A percentile compares a stretch with the other conserved stretches of the same genome.
Evolutionary conservation across 2,329 filamentous ascomycete genomes (phyloP).

Genomic region (Alternaria alternata): DNA sequence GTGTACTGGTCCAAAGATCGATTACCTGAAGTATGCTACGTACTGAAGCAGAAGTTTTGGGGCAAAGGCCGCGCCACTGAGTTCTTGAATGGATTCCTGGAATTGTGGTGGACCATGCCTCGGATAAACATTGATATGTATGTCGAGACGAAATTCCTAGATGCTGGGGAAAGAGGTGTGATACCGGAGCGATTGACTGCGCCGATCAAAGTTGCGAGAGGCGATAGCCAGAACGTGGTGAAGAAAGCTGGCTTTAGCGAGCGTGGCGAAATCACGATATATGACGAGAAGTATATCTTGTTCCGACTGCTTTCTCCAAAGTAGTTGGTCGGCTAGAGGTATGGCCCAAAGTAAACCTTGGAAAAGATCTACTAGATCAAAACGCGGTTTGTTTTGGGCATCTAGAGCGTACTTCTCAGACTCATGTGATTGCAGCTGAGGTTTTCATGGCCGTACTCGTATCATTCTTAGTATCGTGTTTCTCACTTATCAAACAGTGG

Average conservation of each 20-base stretch:
- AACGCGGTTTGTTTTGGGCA: no score
- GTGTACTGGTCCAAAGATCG: neutral
- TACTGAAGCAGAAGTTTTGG: neutral
- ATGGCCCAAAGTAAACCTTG: no score
- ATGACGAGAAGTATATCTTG: no score
- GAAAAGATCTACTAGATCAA: no score
- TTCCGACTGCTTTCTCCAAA: no score
- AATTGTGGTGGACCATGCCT: neutral
- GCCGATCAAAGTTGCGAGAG: fast-evolving
- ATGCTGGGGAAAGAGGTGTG: fast-evolving
- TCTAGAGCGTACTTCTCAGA: no score
- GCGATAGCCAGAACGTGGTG: neutral
- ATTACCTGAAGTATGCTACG: neutral
- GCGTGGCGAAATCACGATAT: neutral
- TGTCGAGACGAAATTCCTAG: neutral
- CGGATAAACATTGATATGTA: neutral
- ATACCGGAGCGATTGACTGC: neutral
- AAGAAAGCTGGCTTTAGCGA: neutral
- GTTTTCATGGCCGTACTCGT: no score
- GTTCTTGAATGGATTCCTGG: neutral
- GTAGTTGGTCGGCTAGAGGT: no score
- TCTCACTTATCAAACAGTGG: no score
- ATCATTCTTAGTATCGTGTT: no score
- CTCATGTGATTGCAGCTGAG: no score
- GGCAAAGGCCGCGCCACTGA: neutral